These are phyloP conservation scores for Penicillium angulare DNA, from an alignment of 495 filamentous ascomycete genomes.

Conservation along the genomic window DNA sequence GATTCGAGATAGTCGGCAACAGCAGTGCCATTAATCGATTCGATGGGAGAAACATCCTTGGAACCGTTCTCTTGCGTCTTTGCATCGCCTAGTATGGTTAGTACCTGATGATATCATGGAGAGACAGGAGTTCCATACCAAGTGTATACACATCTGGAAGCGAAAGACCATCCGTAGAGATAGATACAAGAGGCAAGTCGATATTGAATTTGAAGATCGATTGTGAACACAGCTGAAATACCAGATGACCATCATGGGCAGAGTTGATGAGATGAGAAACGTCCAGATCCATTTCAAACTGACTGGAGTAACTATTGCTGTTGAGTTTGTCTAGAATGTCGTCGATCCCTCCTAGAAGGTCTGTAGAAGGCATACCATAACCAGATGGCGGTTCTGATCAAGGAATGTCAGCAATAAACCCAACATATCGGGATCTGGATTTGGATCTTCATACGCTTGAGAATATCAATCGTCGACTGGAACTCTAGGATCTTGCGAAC, in stretches of 20 bases:
- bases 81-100: conserved; percentile 20
- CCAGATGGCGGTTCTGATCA: conserved; percentile 47
- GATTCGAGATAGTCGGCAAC: conserved; percentile 24
- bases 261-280: conserved; percentile 36
- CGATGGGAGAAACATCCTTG: conserved; percentile 25
- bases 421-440: not conserved
- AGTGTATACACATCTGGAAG: conserved; percentile 36
- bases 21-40: conserved; percentile 32
- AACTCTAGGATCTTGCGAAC: conserved; percentile 57
- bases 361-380: conserved; percentile 54
- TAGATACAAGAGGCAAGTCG: conserved; percentile 29
- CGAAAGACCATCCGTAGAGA: conserved; percentile 36
- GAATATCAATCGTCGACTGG: conserved; percentile 53
- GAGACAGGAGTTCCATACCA: conserved; percentile 3
- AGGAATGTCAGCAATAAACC: conserved; percentile 1
- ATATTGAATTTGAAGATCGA: conserved; percentile 23
- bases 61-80: conserved; percentile 11
- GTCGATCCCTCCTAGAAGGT: conserved; percentile 47
- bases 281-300: conserved; percentile 52
- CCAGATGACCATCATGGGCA: conserved; percentile 52
- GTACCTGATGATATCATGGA: not conserved
- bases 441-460: conserved; percentile 43
- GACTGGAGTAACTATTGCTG: conserved; percentile 35
- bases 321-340: conserved; percentile 39
- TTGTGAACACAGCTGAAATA: conserved; percentile 26